These are phyloP conservation scores for Lathyrus oleraceus DNA, from an alignment of 306 rosid species.

Conservation along the genomic window DNA sequence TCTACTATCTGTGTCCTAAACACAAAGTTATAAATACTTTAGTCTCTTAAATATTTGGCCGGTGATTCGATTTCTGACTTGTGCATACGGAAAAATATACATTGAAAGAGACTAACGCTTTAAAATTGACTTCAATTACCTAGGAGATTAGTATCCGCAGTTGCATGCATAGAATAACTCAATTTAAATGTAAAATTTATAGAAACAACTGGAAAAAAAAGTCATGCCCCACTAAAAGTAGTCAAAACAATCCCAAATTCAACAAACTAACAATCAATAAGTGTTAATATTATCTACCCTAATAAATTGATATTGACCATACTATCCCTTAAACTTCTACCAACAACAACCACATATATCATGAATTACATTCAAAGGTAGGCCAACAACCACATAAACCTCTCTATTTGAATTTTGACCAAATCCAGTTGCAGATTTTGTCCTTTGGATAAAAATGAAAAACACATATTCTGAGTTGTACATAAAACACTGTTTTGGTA, in stretches of 20 bases:
- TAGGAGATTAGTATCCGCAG: neutral
- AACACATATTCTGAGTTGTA: neutral
- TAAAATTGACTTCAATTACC: neutral
- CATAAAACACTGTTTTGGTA: neutral
- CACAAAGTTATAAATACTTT: neutral
- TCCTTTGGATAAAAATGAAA: neutral
- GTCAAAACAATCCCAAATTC: neutral
- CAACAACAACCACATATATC: constrained; percentile 17
- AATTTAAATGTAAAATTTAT: neutral
- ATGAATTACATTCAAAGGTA: constrained; percentile 7
- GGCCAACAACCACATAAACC: neutral
- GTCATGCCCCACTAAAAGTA: neutral
- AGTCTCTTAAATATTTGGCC: neutral
- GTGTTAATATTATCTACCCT: neutral
- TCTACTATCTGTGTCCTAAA: constrained; percentile 3
- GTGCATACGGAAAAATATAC: neutral
- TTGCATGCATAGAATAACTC: neutral
- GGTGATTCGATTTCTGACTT: neutral
- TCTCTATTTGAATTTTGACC: neutral
- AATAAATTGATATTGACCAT: constrained; percentile 2
- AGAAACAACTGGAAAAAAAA: constrained; percentile 11
- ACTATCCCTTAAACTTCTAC: constrained; percentile 24
- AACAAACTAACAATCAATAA: neutral
- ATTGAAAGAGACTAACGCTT: neutral
- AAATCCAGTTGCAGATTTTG: neutral